Evolutionary conservation across 441 rosid species (phyloP).

Genomic region (Heliophila coronopifolia): DNA sequence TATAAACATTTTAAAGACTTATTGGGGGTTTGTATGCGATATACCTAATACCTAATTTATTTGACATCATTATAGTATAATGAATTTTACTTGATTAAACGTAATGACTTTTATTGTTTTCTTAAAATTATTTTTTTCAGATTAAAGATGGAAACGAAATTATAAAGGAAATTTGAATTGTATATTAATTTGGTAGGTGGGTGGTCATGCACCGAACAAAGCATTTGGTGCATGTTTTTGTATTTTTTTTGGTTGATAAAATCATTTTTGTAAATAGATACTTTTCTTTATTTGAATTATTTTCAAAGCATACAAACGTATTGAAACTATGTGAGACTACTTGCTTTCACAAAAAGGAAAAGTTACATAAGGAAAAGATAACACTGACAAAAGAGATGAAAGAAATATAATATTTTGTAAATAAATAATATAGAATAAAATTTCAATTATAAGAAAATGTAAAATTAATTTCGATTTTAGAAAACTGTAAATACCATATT

Average conservation of each 20-base stretch:
- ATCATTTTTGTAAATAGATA: neutral
- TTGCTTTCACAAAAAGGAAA: slow-evolving; percentile 15
- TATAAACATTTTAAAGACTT: neutral
- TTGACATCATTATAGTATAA: slow-evolving; percentile 7
- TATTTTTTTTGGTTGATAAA: neutral
- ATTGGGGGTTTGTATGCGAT: slow-evolving; percentile 10
- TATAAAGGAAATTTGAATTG: neutral
- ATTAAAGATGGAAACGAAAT: neutral
- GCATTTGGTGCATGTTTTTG: slow-evolving; percentile 20
- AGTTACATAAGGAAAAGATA: slow-evolving; percentile 7
- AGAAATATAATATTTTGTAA: neutral
- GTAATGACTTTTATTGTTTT: neutral
- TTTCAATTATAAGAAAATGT: no score
- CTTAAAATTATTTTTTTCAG: neutral
- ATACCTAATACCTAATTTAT: slow-evolving; percentile 24
- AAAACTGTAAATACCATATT: no score
- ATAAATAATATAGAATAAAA: no score
- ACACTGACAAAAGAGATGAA: slow-evolving; percentile 8
- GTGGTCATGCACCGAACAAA: slow-evolving; percentile 26
- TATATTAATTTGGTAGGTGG: slow-evolving; percentile 15
- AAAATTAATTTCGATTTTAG: no score
- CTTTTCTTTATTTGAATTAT: neutral
- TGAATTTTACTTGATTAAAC: slow-evolving; percentile 13
- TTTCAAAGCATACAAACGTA: neutral
- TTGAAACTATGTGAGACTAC: neutral